Base-by-base conservation (phyloP, 2,329 filamentous ascomycete genomes). In the Diaporthe capsici region DNA sequence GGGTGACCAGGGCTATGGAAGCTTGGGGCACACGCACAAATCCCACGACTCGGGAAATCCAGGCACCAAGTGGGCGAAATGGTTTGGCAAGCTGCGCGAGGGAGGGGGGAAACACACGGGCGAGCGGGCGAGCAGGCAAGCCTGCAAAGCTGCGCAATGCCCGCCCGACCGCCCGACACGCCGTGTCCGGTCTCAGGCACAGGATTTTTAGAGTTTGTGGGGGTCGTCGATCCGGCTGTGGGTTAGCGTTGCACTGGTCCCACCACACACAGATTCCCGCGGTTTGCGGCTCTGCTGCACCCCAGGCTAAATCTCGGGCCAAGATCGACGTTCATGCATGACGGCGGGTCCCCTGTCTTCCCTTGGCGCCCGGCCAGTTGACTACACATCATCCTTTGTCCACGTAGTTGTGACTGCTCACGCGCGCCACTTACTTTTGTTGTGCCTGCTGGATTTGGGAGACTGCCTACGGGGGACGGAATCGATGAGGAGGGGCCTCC, bases 231-330 rank as follows among this genome's bases (percentile, higher is more conserved):
- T 55, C 34, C 44, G 39, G n/a, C 34, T 63, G 47, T 34, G n/a
- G 71, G 71, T 20, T 65, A 65, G 71, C 71, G 71, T 73, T 44
- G 34, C 71, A 55, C 31, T 22, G 47, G 57, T 53, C 70, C 70
- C 44, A 49, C 51, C 51, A 55, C 51, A 55, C 71, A 65, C 71
- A 15, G 42, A 44, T n/a, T 57, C 58, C 44, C 25, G 42, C 47
- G 34, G 58, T 49, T 49, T 67, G 49, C 58, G 60, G 71, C 71
- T 63, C 58, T 63, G 39, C 37, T 55, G 58, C 58, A 61, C n/a
- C 44, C 70, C 57, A 44, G 58, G n/a, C 71, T 65, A 57, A 73
- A 65, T 31, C 71, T 68, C 47, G 47, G 65, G 31, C 65, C 47
- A 68, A 53, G 47, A 68, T 53, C 34, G 47, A 68, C 65, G 47